These are phyloP conservation scores for Pisolithus tinctorius DNA, from an alignment of 768 basidiomycete species.

Conservation along the genomic window DNA sequence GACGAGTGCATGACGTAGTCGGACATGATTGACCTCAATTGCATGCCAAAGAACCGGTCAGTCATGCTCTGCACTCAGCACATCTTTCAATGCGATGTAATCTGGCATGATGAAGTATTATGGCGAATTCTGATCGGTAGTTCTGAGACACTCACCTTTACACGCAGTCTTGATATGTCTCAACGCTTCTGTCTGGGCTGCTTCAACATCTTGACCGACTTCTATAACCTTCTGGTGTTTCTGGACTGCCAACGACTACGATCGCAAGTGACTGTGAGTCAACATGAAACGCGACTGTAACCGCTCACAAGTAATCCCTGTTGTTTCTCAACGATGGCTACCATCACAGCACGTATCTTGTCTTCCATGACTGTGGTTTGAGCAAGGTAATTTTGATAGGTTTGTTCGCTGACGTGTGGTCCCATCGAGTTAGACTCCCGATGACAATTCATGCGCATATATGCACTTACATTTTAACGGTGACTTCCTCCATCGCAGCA, in stretches of 20 bases:
- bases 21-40: too few species aligned
- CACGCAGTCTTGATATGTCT: slow-evolving; percentile 12
- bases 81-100: neutral
- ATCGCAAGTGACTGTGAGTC: neutral
- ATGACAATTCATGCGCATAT: slow-evolving; percentile 2
- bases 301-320: slow-evolving; percentile 19
- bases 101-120: neutral
- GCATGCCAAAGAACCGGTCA: too few species aligned
- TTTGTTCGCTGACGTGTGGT: slow-evolving; percentile 13
- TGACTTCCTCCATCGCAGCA: slow-evolving; percentile 12
- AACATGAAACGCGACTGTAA: neutral
- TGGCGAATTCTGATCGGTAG: neutral
- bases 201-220: slow-evolving; percentile 16
- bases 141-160: slow-evolving; percentile 11
- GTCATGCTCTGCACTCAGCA: neutral
- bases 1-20: too few species aligned
- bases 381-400: slow-evolving; percentile 21
- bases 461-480: slow-evolving; percentile 19
- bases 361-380: slow-evolving; percentile 21
- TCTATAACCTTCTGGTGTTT: slow-evolving; percentile 22
- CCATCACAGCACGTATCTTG: slow-evolving; percentile 20
- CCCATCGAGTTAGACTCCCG: neutral
- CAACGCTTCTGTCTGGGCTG: slow-evolving; percentile 19
- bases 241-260: slow-evolving; percentile 21
- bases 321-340: slow-evolving; percentile 19